phyloP scores from a whole-genome alignment of 1,284 basidiomycete genomes.

The Microbotryum violaceum region DNA sequence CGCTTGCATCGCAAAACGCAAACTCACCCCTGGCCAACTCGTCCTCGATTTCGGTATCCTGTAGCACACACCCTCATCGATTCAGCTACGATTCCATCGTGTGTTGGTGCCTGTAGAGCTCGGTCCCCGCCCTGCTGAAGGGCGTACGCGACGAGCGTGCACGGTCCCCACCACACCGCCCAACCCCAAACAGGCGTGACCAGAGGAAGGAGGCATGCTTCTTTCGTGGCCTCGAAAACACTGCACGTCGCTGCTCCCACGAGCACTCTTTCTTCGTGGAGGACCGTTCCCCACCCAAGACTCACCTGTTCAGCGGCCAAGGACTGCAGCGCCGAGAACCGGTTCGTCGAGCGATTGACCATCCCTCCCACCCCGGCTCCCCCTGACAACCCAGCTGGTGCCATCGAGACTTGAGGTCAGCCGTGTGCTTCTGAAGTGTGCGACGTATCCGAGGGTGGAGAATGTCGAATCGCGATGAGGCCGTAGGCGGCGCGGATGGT shows the following conservation, averaged over 20 bases:
- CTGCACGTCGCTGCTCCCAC: too few species aligned
- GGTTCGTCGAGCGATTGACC: constrained; percentile 49
- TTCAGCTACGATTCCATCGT: not conserved
- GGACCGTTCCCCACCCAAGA: not conserved
- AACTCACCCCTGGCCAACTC: constrained; percentile 82
- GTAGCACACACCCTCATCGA: not conserved
- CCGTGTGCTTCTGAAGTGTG: too few species aligned
- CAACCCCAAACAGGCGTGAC: too few species aligned
- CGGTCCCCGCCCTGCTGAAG: not conserved
- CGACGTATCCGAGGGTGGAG: too few species aligned
- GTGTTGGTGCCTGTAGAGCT: not conserved
- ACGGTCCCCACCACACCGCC: not conserved
- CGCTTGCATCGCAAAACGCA: not conserved
- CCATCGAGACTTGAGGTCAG: too few species aligned
- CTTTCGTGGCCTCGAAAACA: too few species aligned
- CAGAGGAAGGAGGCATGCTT: too few species aligned
- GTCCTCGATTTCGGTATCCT: constrained; percentile 94
- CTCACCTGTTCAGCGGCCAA: constrained; percentile 83
- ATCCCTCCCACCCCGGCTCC: too few species aligned
- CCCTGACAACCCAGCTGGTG: too few species aligned
- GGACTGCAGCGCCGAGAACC: constrained; percentile 91
- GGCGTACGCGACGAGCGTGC: not conserved
- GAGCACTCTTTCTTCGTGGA: too few species aligned
- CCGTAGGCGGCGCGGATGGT: too few species aligned
- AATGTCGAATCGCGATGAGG: too few species aligned